Evolutionary conservation across 257 asterid genomes (phyloP).

Genomic region (Solanum gracilifrons): DNA sequence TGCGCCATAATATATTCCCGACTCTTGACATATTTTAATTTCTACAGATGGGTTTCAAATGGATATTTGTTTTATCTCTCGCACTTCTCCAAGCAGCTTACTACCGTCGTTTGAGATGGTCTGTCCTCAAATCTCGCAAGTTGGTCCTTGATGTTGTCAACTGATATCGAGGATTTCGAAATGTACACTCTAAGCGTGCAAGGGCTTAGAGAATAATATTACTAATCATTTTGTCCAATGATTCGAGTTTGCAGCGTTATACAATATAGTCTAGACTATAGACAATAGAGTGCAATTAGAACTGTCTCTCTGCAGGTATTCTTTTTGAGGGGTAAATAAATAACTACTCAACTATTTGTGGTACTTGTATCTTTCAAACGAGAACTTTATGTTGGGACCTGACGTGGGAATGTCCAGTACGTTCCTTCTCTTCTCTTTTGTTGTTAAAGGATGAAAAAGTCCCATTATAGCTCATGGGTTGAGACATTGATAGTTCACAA

Average conservation of each 20-base stretch:
- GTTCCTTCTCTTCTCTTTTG: not conserved
- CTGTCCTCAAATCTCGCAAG: slow-evolving; percentile 56
- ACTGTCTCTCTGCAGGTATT: not conserved
- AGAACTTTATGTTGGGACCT: not conserved
- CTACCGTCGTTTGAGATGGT: slow-evolving; percentile 61
- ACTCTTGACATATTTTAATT: not conserved
- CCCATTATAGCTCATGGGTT: not conserved
- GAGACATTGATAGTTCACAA: not conserved
- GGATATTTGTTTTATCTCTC: slow-evolving; percentile 55
- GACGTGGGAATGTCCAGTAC: not conserved
- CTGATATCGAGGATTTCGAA: slow-evolving; percentile 9
- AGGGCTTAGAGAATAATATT: not conserved
- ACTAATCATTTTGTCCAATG: not conserved
- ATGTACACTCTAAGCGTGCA: not conserved
- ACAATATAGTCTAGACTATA: not conserved
- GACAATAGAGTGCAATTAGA: not conserved
- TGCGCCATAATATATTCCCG: not conserved
- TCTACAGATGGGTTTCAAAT: slow-evolving; percentile 65
- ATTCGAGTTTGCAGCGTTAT: not conserved
- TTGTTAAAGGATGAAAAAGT: not conserved
- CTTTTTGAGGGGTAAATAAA: not conserved
- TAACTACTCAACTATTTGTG: not conserved
- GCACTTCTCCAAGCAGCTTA: slow-evolving; percentile 67
- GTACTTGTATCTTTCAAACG: not conserved
- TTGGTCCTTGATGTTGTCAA: slow-evolving; percentile 64